Evolutionary conservation across 2,329 filamentous ascomycete species (phyloP).

Genomic region (Xylaria sp.): DNA sequence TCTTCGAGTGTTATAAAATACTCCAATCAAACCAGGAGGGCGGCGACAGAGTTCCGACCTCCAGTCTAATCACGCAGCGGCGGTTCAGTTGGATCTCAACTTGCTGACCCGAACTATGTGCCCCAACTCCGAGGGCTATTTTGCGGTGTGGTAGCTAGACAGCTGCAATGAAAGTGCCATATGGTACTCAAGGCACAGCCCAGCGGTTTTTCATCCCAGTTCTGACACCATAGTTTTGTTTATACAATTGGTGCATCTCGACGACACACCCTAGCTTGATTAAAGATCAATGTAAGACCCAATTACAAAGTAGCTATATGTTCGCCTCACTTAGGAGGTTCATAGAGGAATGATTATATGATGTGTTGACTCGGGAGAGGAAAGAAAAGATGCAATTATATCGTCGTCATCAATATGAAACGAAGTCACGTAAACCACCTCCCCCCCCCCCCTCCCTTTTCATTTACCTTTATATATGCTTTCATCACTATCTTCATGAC

Average conservation of each 20-base stretch:
- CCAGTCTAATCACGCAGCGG: not conserved
- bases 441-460: not conserved
- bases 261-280: slow-evolving; percentile 15
- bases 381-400: slow-evolving; percentile 3
- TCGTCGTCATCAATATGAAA: slow-evolving; percentile 34
- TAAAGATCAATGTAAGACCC: slow-evolving; percentile 23
- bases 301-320: slow-evolving; percentile 26
- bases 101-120: not conserved
- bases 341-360: slow-evolving; percentile 22
- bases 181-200: slow-evolving; percentile 16
- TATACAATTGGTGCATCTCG: not conserved
- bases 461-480: not conserved
- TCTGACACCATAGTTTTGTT: slow-evolving; percentile 4
- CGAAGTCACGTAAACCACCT: slow-evolving; percentile 16
- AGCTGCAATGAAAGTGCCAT: slow-evolving; percentile 17
- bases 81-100: slow-evolving; percentile 13
- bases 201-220: slow-evolving; percentile 2
- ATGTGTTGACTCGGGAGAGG: slow-evolving; percentile 7
- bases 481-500: slow-evolving; percentile 13
- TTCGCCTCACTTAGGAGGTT: slow-evolving; percentile 5
- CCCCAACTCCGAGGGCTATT: slow-evolving; percentile 9
- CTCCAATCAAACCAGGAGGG: not conserved
- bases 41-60: not conserved
- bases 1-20: slow-evolving; percentile 11
- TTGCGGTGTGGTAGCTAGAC: slow-evolving; percentile 18